Percentiles rank a stretch among this genome's conserved stretches.
Conservation (phyloP, 305 asterid species). For the Solanum chacoense region DNA sequence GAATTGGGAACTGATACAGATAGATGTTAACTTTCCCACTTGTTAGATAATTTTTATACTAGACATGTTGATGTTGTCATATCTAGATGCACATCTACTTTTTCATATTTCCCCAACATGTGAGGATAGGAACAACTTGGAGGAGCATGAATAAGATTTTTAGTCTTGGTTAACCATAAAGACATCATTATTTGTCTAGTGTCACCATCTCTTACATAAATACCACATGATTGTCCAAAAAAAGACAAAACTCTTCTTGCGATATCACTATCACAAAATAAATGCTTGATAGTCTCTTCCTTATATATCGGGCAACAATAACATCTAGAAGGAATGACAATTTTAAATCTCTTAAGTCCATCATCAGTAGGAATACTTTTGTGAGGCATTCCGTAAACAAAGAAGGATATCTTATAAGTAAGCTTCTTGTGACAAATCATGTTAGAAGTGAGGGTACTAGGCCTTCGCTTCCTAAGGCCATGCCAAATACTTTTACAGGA, state of each 20-base stretch:
- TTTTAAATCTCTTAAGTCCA: neutral
- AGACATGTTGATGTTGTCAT: neutral
- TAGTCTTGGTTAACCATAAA: neutral
- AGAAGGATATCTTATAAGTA: neutral
- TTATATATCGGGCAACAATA: neutral
- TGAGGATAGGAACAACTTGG: neutral
- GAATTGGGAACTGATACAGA: neutral
- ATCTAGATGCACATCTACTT: neutral
- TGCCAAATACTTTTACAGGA: neutral
- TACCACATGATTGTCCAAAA: neutral
- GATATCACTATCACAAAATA: neutral
- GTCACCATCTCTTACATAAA: neutral
- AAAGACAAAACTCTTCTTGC: neutral
- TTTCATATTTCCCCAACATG: neutral
- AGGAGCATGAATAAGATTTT: neutral
- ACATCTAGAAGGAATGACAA: neutral
- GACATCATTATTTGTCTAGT: neutral
- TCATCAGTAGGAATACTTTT: neutral
- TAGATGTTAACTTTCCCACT: neutral
- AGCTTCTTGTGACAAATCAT: neutral
- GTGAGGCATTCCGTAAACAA: neutral
- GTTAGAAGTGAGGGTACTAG: neutral
- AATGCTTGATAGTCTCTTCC: neutral
- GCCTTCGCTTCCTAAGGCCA: neutral
- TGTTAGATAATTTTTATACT: neutral